Conservation (phyloP, 306 rosid genomes). For the cucumber (Cucumis sativus) region DNA sequence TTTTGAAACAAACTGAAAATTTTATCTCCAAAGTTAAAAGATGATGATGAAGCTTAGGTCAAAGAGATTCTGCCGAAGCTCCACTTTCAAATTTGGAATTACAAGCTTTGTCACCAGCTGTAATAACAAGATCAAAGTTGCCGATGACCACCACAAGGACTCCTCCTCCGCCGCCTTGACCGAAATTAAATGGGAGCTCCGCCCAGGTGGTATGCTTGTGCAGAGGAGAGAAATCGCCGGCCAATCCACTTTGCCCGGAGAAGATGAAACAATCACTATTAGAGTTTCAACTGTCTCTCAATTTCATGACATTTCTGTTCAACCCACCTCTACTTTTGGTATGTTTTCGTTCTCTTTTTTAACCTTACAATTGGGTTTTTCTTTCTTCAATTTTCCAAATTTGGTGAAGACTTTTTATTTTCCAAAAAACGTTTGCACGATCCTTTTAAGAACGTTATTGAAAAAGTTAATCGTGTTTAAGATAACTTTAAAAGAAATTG, state of each 20-base stretch:
- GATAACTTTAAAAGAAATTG: too few relatives aligned
- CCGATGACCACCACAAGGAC: conserved; percentile 7
- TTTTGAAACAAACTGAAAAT: not conserved
- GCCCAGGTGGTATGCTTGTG: conserved; percentile 98
- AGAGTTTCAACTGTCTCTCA: conserved; percentile 70
- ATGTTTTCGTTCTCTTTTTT: not conserved
- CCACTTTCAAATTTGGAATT: conserved; percentile 32
- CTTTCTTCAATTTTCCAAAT: not conserved
- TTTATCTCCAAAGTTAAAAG: not conserved
- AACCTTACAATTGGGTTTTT: not conserved
- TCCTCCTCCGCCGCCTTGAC: not conserved
- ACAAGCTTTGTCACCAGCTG: conserved; percentile 10
- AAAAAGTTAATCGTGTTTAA: too few relatives aligned
- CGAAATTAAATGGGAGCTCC: conserved; percentile 85
- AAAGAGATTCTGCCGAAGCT: conserved; percentile 59
- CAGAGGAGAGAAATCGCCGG: conserved; percentile 52
- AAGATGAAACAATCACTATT: conserved; percentile 43
- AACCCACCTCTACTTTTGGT: conserved; percentile 86
- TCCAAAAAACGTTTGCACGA: too few relatives aligned
- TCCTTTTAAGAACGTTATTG: too few relatives aligned
- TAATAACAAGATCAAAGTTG: conserved; percentile 8
- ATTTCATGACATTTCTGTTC: conserved; percentile 61
- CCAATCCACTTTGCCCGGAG: conserved; percentile 20
- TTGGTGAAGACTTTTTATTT: not conserved
- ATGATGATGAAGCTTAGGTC: conserved; percentile 72